A percentile compares a stretch with the other conserved stretches of the same genome.
Conservation (phyloP, 1,139 yeast genomes). For the Candida albicans region DNA sequence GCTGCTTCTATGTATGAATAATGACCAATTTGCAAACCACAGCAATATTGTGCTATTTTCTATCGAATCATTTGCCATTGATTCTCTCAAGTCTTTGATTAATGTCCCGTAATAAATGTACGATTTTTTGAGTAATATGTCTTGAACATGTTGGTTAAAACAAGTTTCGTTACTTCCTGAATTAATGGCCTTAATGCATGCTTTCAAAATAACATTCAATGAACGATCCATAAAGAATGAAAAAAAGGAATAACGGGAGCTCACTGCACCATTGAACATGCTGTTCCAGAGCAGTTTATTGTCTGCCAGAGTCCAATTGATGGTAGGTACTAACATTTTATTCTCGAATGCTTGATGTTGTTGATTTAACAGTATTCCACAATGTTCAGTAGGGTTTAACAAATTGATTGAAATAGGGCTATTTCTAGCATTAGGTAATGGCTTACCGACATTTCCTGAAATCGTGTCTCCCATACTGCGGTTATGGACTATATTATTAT, state of each 20-base stretch:
- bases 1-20: slow-evolving; percentile 35
- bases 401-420: slow-evolving; percentile 2
- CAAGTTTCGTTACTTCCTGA: slow-evolving; percentile 18
- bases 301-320: slow-evolving; percentile 13
- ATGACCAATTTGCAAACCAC: slow-evolving; percentile 38
- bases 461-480: not conserved
- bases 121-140: slow-evolving; percentile 33
- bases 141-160: slow-evolving; percentile 32
- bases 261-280: slow-evolving; percentile 28
- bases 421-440: slow-evolving; percentile 18
- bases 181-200: slow-evolving; percentile 14
- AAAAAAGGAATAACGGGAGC: slow-evolving; percentile 29
- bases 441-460: slow-evolving; percentile 6
- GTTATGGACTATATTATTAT: not conserved
- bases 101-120: slow-evolving; percentile 36
- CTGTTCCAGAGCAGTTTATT: slow-evolving; percentile 27
- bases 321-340: not conserved
- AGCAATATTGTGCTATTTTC: slow-evolving; percentile 43
- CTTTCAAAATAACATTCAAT: slow-evolving; percentile 32
- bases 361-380: not conserved
- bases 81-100: slow-evolving; percentile 34
- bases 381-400: slow-evolving; percentile 6
- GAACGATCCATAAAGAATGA: slow-evolving; percentile 41
- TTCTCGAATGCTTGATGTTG: slow-evolving; percentile 1
- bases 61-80: slow-evolving; percentile 30